Conservation (phyloP, 441 rosid species). For the Croton setiger region DNA sequence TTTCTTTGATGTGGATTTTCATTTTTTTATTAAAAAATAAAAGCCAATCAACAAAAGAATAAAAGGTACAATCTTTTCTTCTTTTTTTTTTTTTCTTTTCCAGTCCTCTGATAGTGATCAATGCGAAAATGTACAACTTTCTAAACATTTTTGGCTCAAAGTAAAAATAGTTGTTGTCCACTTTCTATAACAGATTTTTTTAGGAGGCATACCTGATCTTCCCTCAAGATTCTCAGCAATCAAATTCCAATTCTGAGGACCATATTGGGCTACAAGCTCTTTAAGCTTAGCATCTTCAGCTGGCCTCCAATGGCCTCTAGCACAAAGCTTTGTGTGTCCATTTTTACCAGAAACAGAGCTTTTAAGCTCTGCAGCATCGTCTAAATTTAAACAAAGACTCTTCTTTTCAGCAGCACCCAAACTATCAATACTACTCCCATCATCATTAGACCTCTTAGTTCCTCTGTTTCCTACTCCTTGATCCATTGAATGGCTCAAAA, state of each 20-base stretch:
- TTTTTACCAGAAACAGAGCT: conserved; percentile 24
- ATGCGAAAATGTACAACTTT: conserved; percentile 10
- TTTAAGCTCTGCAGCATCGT: conserved; percentile 24
- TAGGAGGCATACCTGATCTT: conserved; percentile 63
- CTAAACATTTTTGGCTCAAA: neutral
- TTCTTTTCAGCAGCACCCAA: conserved; percentile 18
- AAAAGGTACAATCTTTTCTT: conserved; percentile 3
- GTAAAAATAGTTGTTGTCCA: conserved; percentile 1
- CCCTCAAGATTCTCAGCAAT: conserved; percentile 85
- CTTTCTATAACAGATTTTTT: conserved; percentile 6
- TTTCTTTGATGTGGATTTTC: neutral
- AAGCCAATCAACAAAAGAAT: conserved; percentile 7
- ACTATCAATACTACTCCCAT: conserved; percentile 26
- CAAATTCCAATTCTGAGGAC: conserved; percentile 99
- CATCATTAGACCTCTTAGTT: conserved; percentile 20
- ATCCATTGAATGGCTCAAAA: conserved; percentile 30
- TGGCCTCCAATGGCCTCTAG: conserved; percentile 97
- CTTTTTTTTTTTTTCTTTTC: neutral
- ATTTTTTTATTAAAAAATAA: neutral
- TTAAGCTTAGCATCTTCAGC: conserved; percentile 86
- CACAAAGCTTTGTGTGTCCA: conserved; percentile 48
- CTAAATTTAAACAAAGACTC: conserved; percentile 27
- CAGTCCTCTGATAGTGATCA: conserved; percentile 1
- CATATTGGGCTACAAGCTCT: conserved; percentile 80
- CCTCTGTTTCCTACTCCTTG: conserved; percentile 30